Conservation (phyloP, 1,139 yeast genomes). For the Schwanniomyces etchellsii region DNA sequence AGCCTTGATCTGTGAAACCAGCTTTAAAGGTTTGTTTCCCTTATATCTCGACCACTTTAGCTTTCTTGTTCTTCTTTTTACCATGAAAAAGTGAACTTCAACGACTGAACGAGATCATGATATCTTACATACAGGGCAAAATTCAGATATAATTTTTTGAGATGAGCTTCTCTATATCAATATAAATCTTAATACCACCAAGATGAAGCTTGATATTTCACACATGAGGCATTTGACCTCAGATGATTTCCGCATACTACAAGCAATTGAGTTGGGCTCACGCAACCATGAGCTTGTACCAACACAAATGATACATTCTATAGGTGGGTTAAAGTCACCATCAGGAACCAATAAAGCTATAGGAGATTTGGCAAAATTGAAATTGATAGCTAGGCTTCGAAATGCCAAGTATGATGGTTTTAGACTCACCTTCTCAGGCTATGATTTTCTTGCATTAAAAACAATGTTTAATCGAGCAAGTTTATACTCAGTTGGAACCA, state of each 20-base stretch:
- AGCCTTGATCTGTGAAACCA: no score
- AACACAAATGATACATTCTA: conserved; percentile 70
- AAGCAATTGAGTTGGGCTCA: conserved; percentile 88
- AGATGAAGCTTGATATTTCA: conserved; percentile 85
- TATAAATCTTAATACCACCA: no score
- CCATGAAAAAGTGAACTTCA: no score
- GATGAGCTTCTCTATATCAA: no score
- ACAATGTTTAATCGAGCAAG: conserved; percentile 72
- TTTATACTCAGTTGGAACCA: conserved; percentile 74
- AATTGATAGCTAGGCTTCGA: conserved; percentile 68
- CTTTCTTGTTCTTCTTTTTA: no score
- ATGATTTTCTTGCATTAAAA: conserved; percentile 85
- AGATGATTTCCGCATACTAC: conserved; percentile 85
- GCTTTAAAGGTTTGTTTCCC: no score
- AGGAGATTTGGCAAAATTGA: conserved; percentile 81
- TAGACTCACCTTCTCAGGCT: conserved; percentile 81
- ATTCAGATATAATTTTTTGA: no score
- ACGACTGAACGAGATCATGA: no score
- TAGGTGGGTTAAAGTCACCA: conserved; percentile 72
- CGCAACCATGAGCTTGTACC: conserved; percentile 95
- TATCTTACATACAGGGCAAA: no score
- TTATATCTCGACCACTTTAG: no score
- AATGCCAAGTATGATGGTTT: conserved; percentile 93
- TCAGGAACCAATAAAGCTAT: conserved; percentile 77
- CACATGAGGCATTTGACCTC: conserved; percentile 90